phyloP scores from a whole-genome alignment of 1,139 yeast genomes.

The Hyphopichia fennica region DNA sequence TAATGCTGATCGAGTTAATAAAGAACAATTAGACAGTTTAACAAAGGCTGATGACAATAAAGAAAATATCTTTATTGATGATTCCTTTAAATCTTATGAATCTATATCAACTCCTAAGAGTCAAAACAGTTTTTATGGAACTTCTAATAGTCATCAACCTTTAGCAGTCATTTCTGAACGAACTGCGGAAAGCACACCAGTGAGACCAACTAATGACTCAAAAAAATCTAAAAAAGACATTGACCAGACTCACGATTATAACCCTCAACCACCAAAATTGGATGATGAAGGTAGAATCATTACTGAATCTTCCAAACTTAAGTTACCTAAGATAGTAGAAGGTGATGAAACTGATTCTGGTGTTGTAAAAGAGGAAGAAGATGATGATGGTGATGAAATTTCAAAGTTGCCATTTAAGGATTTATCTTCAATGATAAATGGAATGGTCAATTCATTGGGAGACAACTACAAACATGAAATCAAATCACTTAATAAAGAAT shows the following conservation, averaged over 20 bases:
- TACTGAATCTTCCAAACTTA: conserved; percentile 7
- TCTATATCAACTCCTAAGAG: conserved; percentile 33
- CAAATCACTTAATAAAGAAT: conserved; percentile 19
- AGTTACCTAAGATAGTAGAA: conserved; percentile 1
- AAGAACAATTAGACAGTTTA: conserved; percentile 32
- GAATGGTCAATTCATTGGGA: conserved; percentile 47
- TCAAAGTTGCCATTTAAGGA: conserved; percentile 30
- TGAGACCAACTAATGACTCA: conserved; percentile 2
- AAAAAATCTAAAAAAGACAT: not conserved
- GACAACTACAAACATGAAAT: conserved; percentile 36
- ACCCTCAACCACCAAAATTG: conserved; percentile 38
- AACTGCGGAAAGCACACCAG: conserved; percentile 34
- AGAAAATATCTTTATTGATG: conserved; percentile 43
- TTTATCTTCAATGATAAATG: conserved; percentile 36
- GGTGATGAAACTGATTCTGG: conserved; percentile 7
- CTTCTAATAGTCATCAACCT: conserved; percentile 24
- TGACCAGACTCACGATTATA: conserved; percentile 12
- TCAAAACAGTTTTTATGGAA: conserved; percentile 7
- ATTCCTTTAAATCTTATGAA: conserved; percentile 23
- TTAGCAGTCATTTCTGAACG: conserved; percentile 41
- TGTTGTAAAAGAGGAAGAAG: conserved; percentile 1
- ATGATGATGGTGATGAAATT: conserved; percentile 1
- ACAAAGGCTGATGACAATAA: conserved; percentile 33
- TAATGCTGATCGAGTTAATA: conserved; percentile 32
- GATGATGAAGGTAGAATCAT: conserved; percentile 31